A percentile compares a stretch with the other conserved stretches of the same genome.
Conservation (phyloP, 495 filamentous ascomycete genomes). For the Penicillium longicatenatum region DNA sequence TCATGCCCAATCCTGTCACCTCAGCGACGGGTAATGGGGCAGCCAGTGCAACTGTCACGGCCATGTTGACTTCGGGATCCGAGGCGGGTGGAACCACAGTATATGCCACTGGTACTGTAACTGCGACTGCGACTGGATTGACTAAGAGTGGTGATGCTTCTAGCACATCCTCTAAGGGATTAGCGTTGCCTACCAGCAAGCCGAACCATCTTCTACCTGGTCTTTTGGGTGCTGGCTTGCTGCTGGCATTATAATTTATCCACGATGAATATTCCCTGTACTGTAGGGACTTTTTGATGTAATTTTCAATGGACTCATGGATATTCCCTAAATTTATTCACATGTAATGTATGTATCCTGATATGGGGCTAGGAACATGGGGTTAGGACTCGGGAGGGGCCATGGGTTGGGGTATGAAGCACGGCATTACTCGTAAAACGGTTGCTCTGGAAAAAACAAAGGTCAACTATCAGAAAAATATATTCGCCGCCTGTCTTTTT, state of each 20-base stretch:
- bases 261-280: too few relatives aligned
- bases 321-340: too few relatives aligned
- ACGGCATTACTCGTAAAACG: too few relatives aligned
- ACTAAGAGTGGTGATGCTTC: constrained; percentile 6
- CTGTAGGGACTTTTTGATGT: too few relatives aligned
- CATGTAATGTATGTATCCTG: too few relatives aligned
- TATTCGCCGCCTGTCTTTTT: too few relatives aligned
- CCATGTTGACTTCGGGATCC: neutral
- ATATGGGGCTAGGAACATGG: too few relatives aligned
- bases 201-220: constrained; percentile 25
- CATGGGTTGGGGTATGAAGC: too few relatives aligned
- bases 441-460: too few relatives aligned
- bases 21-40: constrained; percentile 22
- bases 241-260: constrained; percentile 20
- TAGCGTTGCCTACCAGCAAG: constrained; percentile 24
- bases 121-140: constrained; percentile 7
- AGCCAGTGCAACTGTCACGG: neutral
- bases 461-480: too few relatives aligned
- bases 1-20: constrained; percentile 48
- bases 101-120: neutral
- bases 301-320: too few relatives aligned
- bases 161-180: constrained; percentile 16
- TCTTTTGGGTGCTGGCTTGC: constrained; percentile 24
- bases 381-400: too few relatives aligned
- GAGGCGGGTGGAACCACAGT: neutral